Conservation (phyloP, 1,139 yeast species). For the Yamadazyma dendronema region DNA sequence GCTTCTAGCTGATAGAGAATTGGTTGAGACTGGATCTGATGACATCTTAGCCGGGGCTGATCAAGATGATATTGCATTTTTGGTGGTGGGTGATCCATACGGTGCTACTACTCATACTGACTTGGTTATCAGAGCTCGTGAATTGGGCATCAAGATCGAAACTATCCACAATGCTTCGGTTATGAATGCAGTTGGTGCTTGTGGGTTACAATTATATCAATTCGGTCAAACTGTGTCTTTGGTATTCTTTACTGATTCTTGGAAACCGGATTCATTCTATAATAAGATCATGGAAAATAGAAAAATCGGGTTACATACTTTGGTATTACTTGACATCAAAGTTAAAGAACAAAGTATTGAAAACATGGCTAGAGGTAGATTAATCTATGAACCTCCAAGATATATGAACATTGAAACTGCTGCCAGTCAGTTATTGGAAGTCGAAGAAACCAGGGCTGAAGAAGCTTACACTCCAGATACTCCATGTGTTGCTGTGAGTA, state of each 20-base stretch:
- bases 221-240: constrained; percentile 96
- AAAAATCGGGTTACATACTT: constrained; percentile 85
- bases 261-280: constrained; percentile 97
- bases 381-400: constrained; percentile 94
- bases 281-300: constrained; percentile 87
- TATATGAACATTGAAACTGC: constrained; percentile 93
- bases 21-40: constrained; percentile 89
- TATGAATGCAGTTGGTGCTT: constrained; percentile 98
- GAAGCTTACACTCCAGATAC: constrained; percentile 80
- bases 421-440: constrained; percentile 80
- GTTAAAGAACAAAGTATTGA: constrained; percentile 96
- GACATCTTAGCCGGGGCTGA: constrained; percentile 75
- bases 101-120: constrained; percentile 99
- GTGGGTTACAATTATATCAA: constrained; percentile 91
- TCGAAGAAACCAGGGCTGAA: constrained; percentile 74
- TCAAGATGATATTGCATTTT: constrained; percentile 80
- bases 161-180: constrained; percentile 94
- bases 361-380: constrained; percentile 89
- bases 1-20: constrained; percentile 87
- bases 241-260: constrained; percentile 89
- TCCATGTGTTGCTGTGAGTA: constrained; percentile 90
- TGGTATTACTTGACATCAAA: constrained; percentile 84
- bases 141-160: constrained; percentile 72
- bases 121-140: constrained; percentile 85
- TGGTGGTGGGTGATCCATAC: constrained; percentile 96